phyloP scores from a whole-genome alignment of 1,284 basidiomycete genomes.

The Puccinia polysora region DNA sequence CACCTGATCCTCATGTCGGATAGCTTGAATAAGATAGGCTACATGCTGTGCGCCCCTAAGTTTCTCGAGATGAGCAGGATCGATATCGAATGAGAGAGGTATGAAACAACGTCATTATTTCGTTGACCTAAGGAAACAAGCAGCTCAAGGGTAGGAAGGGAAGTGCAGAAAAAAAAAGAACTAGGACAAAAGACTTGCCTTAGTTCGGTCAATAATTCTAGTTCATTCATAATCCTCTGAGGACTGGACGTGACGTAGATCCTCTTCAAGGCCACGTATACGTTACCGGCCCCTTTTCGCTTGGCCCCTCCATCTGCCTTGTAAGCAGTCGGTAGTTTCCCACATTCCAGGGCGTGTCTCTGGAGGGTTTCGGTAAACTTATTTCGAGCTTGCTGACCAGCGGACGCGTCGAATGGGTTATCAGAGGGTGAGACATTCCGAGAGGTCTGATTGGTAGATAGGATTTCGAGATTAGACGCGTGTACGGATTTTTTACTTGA shows the following conservation, averaged over 20 bases:
- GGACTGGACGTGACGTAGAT: constrained; percentile 96
- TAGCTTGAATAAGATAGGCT: constrained; percentile 89
- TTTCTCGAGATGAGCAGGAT: background rate
- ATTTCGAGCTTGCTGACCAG: constrained; percentile 30
- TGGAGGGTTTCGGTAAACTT: constrained; percentile 41
- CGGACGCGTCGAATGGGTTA: constrained; percentile 28
- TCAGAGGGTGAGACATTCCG: background rate
- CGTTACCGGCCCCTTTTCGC: constrained; percentile 44
- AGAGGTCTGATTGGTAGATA: background rate
- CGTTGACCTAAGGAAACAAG: background rate
- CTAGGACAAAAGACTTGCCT: constrained; percentile 50
- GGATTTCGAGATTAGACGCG: background rate
- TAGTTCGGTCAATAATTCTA: constrained; percentile 79
- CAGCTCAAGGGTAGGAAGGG: background rate
- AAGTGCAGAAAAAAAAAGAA: background rate
- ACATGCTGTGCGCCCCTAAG: constrained; percentile 74
- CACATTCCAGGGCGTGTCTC: constrained; percentile 50
- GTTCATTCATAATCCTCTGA: constrained; percentile 85
- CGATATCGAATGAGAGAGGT: background rate
- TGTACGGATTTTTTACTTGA: background rate
- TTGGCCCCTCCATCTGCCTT: constrained; percentile 52
- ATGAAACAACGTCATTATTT: background rate
- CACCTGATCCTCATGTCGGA: constrained; percentile 84
- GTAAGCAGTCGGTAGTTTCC: constrained; percentile 58
- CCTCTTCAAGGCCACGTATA: constrained; percentile 89